Percentiles rank a stretch among this genome's conserved stretches.
These are phyloP conservation scores for Pseudodiploospora longispora DNA, from an alignment of 2,329 filamentous ascomycete species.

Conservation along the genomic window DNA sequence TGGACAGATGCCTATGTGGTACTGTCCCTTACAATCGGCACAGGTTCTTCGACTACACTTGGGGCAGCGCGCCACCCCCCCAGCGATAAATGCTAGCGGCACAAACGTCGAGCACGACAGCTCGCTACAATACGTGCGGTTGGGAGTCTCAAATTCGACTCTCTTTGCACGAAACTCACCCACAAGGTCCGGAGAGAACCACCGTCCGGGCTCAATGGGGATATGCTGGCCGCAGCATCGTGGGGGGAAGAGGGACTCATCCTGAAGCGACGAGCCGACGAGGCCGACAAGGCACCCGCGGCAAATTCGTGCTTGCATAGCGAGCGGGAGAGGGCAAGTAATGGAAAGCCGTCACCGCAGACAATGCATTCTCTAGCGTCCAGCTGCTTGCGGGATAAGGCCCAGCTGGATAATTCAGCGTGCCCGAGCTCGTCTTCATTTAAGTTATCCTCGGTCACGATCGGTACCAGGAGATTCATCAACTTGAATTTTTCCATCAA, in stretches of 20 bases:
- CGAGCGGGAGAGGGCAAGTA: conserved; percentile 3
- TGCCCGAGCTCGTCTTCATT: not conserved
- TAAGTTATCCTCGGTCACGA: not conserved
- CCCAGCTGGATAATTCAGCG: conserved; percentile 2
- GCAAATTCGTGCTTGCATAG: conserved; percentile 43
- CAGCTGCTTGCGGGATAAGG: not conserved
- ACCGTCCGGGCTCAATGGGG: conserved; percentile 20
- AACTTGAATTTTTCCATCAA: not conserved
- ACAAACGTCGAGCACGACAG: conserved; percentile 41
- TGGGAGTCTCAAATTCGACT: conserved; percentile 37
- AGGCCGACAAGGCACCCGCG: conserved; percentile 34
- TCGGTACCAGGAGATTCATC: not conserved
- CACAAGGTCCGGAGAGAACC: conserved; percentile 29
- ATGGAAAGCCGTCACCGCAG: conserved; percentile 2
- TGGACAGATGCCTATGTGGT: conserved; percentile 41
- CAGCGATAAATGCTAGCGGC: conserved; percentile 17
- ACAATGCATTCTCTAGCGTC: not conserved
- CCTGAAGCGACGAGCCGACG: conserved; percentile 32
- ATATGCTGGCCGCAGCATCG: conserved; percentile 40
- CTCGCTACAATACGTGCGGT: conserved; percentile 43
- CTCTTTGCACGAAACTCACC: conserved; percentile 35
- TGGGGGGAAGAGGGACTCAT: conserved; percentile 46
- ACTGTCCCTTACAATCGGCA: conserved; percentile 35
- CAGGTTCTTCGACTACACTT: conserved; percentile 39
- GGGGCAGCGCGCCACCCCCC: conserved; percentile 31